Evolutionary conservation across 257 asterid genomes (phyloP), one percentile per base, ranked within the genome.

Genomic region (Solanum lycopersicoides): DNA sequence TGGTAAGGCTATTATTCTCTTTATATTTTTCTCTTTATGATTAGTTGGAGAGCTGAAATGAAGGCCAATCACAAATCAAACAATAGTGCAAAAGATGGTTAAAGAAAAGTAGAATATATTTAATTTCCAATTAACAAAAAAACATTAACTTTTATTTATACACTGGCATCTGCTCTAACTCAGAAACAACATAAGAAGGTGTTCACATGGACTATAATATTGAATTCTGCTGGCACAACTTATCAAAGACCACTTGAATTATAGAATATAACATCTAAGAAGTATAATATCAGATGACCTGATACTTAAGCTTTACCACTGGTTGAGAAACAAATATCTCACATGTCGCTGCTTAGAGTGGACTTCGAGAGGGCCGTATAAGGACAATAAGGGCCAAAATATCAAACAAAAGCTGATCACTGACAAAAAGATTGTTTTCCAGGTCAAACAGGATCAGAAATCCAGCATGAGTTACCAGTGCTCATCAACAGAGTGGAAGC

Each of bases 1-100:
- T 16, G 99, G 95, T 91, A 97, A 90, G 86, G 90, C 99, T 80
- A 90, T 93, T 41, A 96, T 92, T 92, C 98, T 91, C 94, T 97
- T 97, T 76, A 96, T 88, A n/a, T 85, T 53, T 90, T 87, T 96
- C 92, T 95, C 94, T 90, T 89, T 91, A 68, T 88, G 90, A 92
- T 93, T 86, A 86, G 91, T 91, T 3, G 97, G 97, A 87, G 96
- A 93, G 92, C 98, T 97, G 94, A 89, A 92, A 86, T 45, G 71
- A 73, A 47, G 11, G 45, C 5, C 45, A 80, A 47, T 68, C 28
- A 45, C 25, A 44, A 25, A 79, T 79, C 16, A 79, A 28, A 79
- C n/a, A 50, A 16, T 45, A n/a, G 25, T 45, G 37, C 65, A 77
- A 44, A 77, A 15, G 39, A 45, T 25, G 2, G 84, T 42, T 42